These are phyloP conservation scores for Phytophthora tentaculata DNA, from an alignment of 352 stramenopile species.

Conservation along the genomic window DNA sequence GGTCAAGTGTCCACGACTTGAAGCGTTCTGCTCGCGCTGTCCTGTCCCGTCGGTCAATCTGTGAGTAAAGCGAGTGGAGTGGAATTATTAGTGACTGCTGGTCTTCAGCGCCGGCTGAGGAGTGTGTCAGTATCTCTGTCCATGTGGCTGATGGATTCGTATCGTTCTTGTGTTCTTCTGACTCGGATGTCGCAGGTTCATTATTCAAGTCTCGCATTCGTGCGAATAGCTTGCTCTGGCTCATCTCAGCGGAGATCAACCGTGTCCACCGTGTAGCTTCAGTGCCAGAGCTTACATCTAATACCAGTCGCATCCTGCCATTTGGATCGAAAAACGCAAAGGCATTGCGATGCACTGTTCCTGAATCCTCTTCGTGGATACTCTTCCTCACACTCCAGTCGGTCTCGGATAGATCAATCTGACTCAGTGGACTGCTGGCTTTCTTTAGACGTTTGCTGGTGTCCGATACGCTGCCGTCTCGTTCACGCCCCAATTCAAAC, in stretches of 20 bases:
- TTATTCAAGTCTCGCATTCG: constrained; percentile 31
- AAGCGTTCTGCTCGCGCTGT: constrained; percentile 45
- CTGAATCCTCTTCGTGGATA: constrained; percentile 33
- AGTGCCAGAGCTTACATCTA: constrained; percentile 52
- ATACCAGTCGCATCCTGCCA: constrained; percentile 49
- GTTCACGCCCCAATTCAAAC: constrained; percentile 50
- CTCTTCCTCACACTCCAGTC: constrained; percentile 61
- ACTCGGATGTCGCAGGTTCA: not conserved
- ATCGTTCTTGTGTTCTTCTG: not conserved
- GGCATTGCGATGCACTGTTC: constrained; percentile 44
- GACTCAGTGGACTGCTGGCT: constrained; percentile 43
- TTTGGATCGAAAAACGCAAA: constrained; percentile 70
- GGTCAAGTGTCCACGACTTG: constrained; percentile 56
- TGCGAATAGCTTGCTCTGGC: constrained; percentile 36
- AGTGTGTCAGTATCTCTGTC: constrained; percentile 21
- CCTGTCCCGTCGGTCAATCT: constrained; percentile 47
- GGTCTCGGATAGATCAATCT: constrained; percentile 51
- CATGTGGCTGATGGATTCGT: constrained; percentile 13
- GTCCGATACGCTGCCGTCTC: constrained; percentile 26
- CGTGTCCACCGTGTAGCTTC: constrained; percentile 55
- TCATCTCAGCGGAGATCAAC: constrained; percentile 53
- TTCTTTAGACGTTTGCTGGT: constrained; percentile 55
- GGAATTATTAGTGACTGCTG: constrained; percentile 41
- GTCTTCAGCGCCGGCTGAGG: constrained; percentile 4
- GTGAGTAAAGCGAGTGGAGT: constrained; percentile 59